Evolutionary conservation across 257 asterid species (phyloP), one percentile per base, ranked within the genome.

Genomic region (Salvia rosmarinus): DNA sequence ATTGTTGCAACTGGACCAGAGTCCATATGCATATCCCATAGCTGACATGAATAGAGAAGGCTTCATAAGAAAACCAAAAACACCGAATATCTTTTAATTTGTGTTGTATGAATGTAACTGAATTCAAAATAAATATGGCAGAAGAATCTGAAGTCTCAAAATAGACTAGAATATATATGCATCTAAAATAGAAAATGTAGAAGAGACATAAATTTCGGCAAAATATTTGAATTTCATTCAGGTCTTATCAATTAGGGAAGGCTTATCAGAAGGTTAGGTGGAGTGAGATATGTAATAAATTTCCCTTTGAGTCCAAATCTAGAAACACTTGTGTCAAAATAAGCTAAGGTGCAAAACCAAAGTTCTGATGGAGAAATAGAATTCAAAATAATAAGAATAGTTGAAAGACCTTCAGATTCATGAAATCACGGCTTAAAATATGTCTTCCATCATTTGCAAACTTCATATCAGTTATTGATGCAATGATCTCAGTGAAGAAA

Each of bases 391-490:
- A 73, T 52, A 55, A 19, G 64, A 59, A 73, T 51, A 50, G 71
- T 52, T 21, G 46, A 77, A 67, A 76, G 65, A 86, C 96, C 95
- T 90, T 90, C 35, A 90, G 81, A 79, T 77, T 86, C 95, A 88
- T 83, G 74, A 74, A 88, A 79, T 90, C 96, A 35, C 96, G 92
- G 82, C 84, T 82, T 73, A 90, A 74, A 62, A 90, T 79, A 76
- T 85, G 92, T 49, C 90, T 90, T 74, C 96, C 96, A 80, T 86
- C 90, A 69, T 85, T 72, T 75, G 89, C 84, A 61, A 90, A 90
- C 87, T 85, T 83, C 86, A 90, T 64, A 83, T 87, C 92, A 9
- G 95, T 84, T 77, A 90, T 86, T 56, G 95, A 82, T 28, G 88
- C 85, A 74, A 83, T 76, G 64, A 90, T 86, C 84, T 88, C 96